Percentiles rank a stretch among this genome's conserved stretches.
Conservation (phyloP, 495 filamentous ascomycete genomes). For the Cercophora newfieldiana region DNA sequence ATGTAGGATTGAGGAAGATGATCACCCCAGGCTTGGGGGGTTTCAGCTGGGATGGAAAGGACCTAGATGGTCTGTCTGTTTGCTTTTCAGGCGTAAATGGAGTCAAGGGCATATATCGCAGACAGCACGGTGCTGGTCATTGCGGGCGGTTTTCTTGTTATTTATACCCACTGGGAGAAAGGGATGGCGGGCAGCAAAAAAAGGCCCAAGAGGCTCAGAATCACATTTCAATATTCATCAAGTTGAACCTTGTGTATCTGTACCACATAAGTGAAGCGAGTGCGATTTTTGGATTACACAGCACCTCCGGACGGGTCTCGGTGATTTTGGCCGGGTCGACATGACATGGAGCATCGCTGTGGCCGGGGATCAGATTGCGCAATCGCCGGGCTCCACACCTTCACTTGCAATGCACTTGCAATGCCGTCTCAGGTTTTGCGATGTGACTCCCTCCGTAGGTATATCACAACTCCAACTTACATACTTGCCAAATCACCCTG, state of each 20-base stretch:
- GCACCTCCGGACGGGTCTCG: no score
- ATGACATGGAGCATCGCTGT: background rate
- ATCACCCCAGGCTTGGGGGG: background rate
- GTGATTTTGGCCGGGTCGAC: background rate
- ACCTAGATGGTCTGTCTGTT: background rate
- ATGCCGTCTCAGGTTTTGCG: background rate
- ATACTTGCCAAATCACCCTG: no score
- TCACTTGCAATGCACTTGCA: background rate
- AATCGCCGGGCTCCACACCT: background rate
- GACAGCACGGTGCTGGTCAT: background rate
- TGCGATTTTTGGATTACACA: no score
- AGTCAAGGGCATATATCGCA: background rate
- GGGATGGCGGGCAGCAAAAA: background rate
- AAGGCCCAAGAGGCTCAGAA: background rate
- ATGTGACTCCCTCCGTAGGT: background rate
- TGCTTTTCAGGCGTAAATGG: background rate
- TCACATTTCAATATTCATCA: background rate
- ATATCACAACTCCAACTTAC: no score
- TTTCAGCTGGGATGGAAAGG: background rate
- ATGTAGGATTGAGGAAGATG: background rate
- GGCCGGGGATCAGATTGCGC: background rate
- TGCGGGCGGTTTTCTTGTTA: background rate
- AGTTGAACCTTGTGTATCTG: background rate
- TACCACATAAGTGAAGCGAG: background rate
- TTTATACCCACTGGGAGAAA: conserved; percentile 9